phyloP scores from a whole-genome alignment of 768 basidiomycete species.

The Astraeus odoratus region DNA sequence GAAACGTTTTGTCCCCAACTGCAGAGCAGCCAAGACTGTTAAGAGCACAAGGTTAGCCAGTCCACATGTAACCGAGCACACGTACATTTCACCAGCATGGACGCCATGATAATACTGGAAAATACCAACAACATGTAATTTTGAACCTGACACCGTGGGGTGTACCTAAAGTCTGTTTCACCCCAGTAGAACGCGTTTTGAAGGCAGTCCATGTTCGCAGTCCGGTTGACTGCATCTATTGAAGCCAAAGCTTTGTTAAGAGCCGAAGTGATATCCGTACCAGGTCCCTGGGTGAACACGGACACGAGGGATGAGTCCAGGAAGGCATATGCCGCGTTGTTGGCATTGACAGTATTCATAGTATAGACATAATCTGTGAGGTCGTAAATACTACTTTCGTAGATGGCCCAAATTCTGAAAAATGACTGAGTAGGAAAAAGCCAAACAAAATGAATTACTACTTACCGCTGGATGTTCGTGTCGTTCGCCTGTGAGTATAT shows the following conservation, averaged over 20 bases:
- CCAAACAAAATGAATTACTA: constrained; percentile 6
- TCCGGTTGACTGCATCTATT: constrained; percentile 33
- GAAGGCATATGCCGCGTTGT: constrained; percentile 43
- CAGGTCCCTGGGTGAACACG: constrained; percentile 52
- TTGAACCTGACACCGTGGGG: constrained; percentile 52
- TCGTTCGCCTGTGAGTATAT: constrained; percentile 33
- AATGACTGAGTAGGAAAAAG: constrained; percentile 6
- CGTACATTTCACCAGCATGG: constrained; percentile 57
- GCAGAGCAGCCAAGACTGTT: constrained; percentile 58
- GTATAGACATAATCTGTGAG: constrained; percentile 65
- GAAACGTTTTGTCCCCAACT: constrained; percentile 50
- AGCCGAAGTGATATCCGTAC: constrained; percentile 50
- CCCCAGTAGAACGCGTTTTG: constrained; percentile 56
- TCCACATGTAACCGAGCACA: constrained; percentile 4
- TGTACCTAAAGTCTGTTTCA: constrained; percentile 50
- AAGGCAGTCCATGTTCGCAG: constrained; percentile 44
- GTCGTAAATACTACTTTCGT: constrained; percentile 52
- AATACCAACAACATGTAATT: constrained; percentile 52
- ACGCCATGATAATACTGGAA: constrained; percentile 48
- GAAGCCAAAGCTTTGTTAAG: constrained; percentile 40
- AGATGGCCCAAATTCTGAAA: constrained; percentile 51
- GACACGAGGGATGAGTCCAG: constrained; percentile 41
- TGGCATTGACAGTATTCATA: constrained; percentile 34
- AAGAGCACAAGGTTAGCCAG: constrained; percentile 7
- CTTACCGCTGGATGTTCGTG: constrained; percentile 27